Evolutionary conservation across 2,329 filamentous ascomycete genomes (phyloP).

Genomic region (Neofusicoccum umdonicola): DNA sequence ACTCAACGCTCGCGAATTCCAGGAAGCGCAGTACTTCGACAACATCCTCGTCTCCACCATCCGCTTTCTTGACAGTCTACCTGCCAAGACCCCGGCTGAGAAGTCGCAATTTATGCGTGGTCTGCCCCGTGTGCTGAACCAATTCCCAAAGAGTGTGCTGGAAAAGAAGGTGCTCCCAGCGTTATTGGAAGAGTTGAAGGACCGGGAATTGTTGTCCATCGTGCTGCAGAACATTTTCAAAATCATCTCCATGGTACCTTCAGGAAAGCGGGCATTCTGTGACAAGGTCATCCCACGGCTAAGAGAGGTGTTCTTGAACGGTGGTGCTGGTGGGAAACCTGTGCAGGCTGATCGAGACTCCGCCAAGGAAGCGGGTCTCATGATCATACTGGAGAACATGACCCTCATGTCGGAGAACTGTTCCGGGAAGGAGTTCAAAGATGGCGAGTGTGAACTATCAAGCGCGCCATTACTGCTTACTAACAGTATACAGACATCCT

Average conservation of each 20-base stretch:
- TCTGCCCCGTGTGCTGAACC: slow-evolving; percentile 78
- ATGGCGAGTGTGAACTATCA: slow-evolving; percentile 57
- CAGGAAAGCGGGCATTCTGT: slow-evolving; percentile 73
- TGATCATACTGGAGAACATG: slow-evolving; percentile 87
- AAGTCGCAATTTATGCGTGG: slow-evolving; percentile 91
- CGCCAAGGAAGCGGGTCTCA: slow-evolving; percentile 81
- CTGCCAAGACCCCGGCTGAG: slow-evolving; percentile 86
- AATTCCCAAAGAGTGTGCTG: slow-evolving; percentile 89
- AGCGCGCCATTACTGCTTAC: not conserved
- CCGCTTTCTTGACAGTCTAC: slow-evolving; percentile 86
- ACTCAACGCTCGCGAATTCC: slow-evolving; percentile 85
- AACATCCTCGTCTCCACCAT: slow-evolving; percentile 96
- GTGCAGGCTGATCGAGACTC: slow-evolving; percentile 70
- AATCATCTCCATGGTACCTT: slow-evolving; percentile 76
- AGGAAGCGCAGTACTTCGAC: slow-evolving; percentile 94
- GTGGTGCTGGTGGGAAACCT: slow-evolving; percentile 42
- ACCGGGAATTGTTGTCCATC: slow-evolving; percentile 78
- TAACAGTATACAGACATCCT: slow-evolving; percentile 66
- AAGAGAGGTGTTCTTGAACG: slow-evolving; percentile 74
- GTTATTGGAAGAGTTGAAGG: slow-evolving; percentile 89
- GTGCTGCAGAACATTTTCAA: slow-evolving; percentile 92
- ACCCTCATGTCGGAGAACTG: slow-evolving; percentile 74
- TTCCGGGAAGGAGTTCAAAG: slow-evolving; percentile 89
- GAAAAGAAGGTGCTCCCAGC: slow-evolving; percentile 92
- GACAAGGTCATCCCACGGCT: slow-evolving; percentile 84